phyloP scores from a whole-genome alignment of 2,329 filamentous ascomycete genomes.

The Alternaria sp. region DNA sequence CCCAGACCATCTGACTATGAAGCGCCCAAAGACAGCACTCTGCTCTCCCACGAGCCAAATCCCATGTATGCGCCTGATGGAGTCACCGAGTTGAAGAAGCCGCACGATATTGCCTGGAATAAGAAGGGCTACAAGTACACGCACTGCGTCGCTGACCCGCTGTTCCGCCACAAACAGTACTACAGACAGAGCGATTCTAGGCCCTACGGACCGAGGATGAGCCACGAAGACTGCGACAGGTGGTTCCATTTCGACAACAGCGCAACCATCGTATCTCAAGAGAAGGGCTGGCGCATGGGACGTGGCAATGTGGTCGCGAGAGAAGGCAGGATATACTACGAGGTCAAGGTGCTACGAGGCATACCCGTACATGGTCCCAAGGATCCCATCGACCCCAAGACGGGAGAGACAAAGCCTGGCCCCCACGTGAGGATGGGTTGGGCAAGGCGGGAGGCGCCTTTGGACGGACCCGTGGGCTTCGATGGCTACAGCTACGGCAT shows the following conservation, averaged over 20 bases:
- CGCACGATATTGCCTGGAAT: slow-evolving; percentile 67
- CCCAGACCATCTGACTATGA: slow-evolving; percentile 60
- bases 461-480: slow-evolving; percentile 86
- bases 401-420: slow-evolving; percentile 59
- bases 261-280: slow-evolving; percentile 82
- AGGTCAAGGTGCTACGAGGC: slow-evolving; percentile 87
- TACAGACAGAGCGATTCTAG: slow-evolving; percentile 88
- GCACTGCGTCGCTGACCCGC: slow-evolving; percentile 88
- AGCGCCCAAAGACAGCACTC: slow-evolving; percentile 57
- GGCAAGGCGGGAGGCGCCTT: slow-evolving; percentile 79
- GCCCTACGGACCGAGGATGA: slow-evolving; percentile 85
- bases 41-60: slow-evolving; percentile 58
- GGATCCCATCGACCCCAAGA: slow-evolving; percentile 45
- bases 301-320: slow-evolving; percentile 89
- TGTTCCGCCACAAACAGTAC: slow-evolving; percentile 85
- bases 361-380: slow-evolving; percentile 62
- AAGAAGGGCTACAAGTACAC: slow-evolving; percentile 84
- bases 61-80: slow-evolving; percentile 56
- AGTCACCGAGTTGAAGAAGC: slow-evolving; percentile 56
- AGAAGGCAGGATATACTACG: slow-evolving; percentile 92
- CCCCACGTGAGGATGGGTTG: slow-evolving; percentile 82
- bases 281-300: slow-evolving; percentile 91
- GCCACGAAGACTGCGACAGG: slow-evolving; percentile 89
- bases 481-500: slow-evolving; percentile 95
- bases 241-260: slow-evolving; percentile 82